Evolutionary conservation across 768 basidiomycete genomes (phyloP).

Genomic region (Rhizopogon vulgaris): DNA sequence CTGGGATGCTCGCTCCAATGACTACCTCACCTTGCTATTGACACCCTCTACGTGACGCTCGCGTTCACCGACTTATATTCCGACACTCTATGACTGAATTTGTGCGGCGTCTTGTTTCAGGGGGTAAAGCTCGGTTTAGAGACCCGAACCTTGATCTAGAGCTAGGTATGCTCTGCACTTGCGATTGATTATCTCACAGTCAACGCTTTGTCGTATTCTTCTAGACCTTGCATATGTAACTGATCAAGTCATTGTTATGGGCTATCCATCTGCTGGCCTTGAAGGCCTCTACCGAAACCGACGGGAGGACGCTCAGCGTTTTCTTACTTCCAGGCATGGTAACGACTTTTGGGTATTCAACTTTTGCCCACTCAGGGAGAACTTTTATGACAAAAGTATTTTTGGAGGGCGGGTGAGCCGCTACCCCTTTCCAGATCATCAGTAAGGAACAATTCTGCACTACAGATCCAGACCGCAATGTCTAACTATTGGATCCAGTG

Average conservation of each 20-base stretch:
- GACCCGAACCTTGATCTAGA: conserved; percentile 65
- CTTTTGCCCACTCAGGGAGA: conserved; percentile 77
- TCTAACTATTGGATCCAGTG: conserved; percentile 31
- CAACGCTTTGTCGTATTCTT: neutral
- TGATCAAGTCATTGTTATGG: conserved; percentile 72
- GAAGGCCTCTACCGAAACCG: conserved; percentile 79
- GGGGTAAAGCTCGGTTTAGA: conserved; percentile 70
- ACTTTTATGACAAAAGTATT: conserved; percentile 62
- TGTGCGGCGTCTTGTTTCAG: conserved; percentile 73
- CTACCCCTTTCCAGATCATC: conserved; percentile 89
- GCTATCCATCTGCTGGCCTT: conserved; percentile 76
- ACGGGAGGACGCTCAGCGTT: conserved; percentile 67
- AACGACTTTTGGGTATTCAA: conserved; percentile 87
- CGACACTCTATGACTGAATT: conserved; percentile 48
- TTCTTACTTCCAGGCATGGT: conserved; percentile 67
- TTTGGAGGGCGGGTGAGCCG: conserved; percentile 75
- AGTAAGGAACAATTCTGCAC: conserved; percentile 41
- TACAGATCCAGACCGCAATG: neutral
- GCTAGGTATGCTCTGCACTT: conserved; percentile 42
- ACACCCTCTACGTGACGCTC: neutral
- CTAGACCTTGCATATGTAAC: conserved; percentile 66
- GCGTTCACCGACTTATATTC: neutral
- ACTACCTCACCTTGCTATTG: neutral
- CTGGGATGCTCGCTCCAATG: neutral
- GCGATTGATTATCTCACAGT: conserved; percentile 7